Base-by-base conservation (phyloP, 768 basidiomycete genomes). In the Tulasnella sp. region DNA sequence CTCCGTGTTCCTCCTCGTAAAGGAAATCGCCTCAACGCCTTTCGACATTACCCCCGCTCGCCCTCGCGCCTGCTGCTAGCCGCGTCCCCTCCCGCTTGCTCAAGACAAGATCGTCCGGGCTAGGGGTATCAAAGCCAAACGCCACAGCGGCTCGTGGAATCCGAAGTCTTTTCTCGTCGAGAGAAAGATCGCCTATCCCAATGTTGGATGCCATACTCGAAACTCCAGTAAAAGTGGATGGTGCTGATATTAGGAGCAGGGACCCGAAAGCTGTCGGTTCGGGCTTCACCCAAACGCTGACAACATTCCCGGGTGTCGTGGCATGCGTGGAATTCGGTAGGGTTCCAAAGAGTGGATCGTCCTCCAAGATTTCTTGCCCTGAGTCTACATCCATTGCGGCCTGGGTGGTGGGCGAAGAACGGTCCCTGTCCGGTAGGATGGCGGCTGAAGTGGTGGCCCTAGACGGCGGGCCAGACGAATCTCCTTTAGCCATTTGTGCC, bases 41-140 rank as follows among this genome's bases (percentile, higher is more conserved):
- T 42, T 48, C 75, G 48, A 44, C 44, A 20, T 0, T 24, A 22
- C 46, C 40, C 22, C 60, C 41, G 44, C 69, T 73, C 28, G 78
- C 69, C 34, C 73, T 28, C 34, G 74, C 73, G 16, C 6, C 78
- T 18, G 78, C 78, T 28, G 79, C 83, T 44, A 84, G 77, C 41
- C 78, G 82, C 24, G 96, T 94, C 72, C 94, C 94, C 77, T 90
- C 91, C 75, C 96, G 91, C 78, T 96, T 94, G 83, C 91, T 91
- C 83, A 94, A 87, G 12, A 98, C 92, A 82, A 94, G 86, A 83
- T 98, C 97, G 83, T 99, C 97, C 31, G 97, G 97, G 85, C 96
- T 98, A 48, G 94, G 95, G 34, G 89, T 89, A 82, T 96, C 91
- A 84, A 96, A 96, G 14, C 91, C 87, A 84, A 94, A 95, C 3